Evolutionary conservation across 2,329 filamentous ascomycete genomes (phyloP), one percentile per base, ranked within the genome.

Genomic region (Fusarium sp.): DNA sequence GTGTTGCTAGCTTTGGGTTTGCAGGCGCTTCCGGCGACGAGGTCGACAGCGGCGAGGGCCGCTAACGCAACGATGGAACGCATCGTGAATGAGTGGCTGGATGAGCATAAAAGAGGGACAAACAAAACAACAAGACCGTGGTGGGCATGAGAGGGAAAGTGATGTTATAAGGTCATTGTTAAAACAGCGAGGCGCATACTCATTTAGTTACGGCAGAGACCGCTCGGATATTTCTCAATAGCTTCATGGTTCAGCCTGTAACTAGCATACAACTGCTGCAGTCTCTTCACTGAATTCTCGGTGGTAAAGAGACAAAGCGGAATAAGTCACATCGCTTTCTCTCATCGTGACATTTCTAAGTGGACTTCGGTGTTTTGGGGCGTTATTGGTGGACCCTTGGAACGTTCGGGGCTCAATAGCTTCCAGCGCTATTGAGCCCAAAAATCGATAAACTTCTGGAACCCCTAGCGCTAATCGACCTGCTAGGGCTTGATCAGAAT

Each of bases 1-100:
- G 46, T 65, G 14, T 33, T 56, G 33, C 59, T 63, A 14, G 60
- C 6, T 16, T n/a, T 31, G 16, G 62, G 62, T 7, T 64, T 65
- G 18, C 62, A 65, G 5, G 62, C 62, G 14, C 62, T 41, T 11
- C 60, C 60, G 1, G 29, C 18, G 18, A 37, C 62, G 5, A 55
- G 25, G 39, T 64, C 39, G 19, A 29, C 27, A 10, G 59, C 52
- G 14, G 41, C 48, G 18, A 65, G 39, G 19, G 23, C 60, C 21
- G 18, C 46, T 10, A 65, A 35, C 7, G 16, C 38, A 4, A 65
- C 11, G 9, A 31, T 16, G 5, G 60, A 56, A 31, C 60, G 62
- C 62, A 65, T 65, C 7, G 5, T 25, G 21, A 46, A 41, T 15
- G 35, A 46, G 21, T 31, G 35, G 19, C 37, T 18, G 1, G 4